Base-by-base conservation (phyloP, 1,284 basidiomycete species). In the Sporisorium sorghi region DNA sequence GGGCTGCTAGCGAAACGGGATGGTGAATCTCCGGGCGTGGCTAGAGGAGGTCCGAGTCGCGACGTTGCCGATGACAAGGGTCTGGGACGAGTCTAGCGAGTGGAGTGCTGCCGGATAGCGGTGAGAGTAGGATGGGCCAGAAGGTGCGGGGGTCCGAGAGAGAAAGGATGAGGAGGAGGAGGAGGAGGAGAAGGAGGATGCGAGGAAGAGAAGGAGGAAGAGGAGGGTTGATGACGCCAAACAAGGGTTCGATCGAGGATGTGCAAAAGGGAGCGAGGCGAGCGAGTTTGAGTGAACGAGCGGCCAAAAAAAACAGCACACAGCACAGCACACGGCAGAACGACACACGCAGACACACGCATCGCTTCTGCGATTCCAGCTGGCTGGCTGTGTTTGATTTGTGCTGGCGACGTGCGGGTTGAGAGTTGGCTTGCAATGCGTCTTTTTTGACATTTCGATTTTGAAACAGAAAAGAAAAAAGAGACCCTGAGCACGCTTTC, bases 201-300 rank as follows among this genome's bases (percentile, higher is more conserved):
- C n/a, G n/a, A n/a, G n/a, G n/a, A 44, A 24, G 23, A 23, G 19
- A 42, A 19, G 40, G 11, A 26, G 26, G 44, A 46, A 12, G n/a
- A 43, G 21, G 19, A 28, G 14, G 26, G 28, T 1, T 19, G 46
- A 30, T 47, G 46, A 19, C 28, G 46, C n/a, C 46, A n/a, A 47
- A 47, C 37, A n/a, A 47, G 28, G 46, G 46, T 47, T 30, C 11
- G 46, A 47, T 28, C 44, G 44, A 46, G 7, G 24, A 44, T 44
- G 43, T n/a, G n/a, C n/a, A 26, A 5, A 44, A 47, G 15, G 17
- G 24, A 47, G 15, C 8, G 24, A 30, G 21, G 17, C 8, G 28
- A 33, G 30, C 24, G 42, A 44, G 42, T 24, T 11, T 12, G 35
- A 14, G 35, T n/a, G n/a, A n/a, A n/a, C n/a, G 35, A 37, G 35